phyloP scores from a whole-genome alignment of 495 filamentous ascomycete species.

The Aspergillus taichungensis region DNA sequence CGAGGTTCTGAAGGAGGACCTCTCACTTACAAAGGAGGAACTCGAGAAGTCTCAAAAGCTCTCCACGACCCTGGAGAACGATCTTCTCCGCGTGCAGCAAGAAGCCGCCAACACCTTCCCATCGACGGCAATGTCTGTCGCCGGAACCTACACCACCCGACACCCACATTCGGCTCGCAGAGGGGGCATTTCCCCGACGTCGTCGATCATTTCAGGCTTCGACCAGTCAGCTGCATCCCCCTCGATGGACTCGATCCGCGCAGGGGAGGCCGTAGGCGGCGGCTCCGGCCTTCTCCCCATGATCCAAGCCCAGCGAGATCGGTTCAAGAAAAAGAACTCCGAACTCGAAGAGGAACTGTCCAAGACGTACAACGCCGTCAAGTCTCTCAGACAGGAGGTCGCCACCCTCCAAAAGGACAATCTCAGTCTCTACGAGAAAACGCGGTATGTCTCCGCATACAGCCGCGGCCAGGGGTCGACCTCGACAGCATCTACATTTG shows the following conservation, averaged over 20 bases:
- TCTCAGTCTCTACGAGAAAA: slow-evolving; percentile 94
- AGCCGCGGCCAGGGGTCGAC: slow-evolving; percentile 54
- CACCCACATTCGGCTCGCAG: slow-evolving; percentile 69
- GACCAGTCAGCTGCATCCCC: slow-evolving; percentile 47
- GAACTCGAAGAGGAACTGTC: slow-evolving; percentile 89
- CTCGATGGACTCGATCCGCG: slow-evolving; percentile 49
- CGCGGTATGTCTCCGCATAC: slow-evolving; percentile 90
- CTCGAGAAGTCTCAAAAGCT: slow-evolving; percentile 77
- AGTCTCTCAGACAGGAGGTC: slow-evolving; percentile 83
- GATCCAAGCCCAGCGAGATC: slow-evolving; percentile 94
- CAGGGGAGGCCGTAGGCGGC: slow-evolving; percentile 66
- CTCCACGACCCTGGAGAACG: slow-evolving; percentile 84
- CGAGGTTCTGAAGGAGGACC: slow-evolving; percentile 69
- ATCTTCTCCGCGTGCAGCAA: slow-evolving; percentile 78
- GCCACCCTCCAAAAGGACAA: slow-evolving; percentile 93
- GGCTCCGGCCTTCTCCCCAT: slow-evolving; percentile 92
- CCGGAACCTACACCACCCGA: slow-evolving; percentile 81
- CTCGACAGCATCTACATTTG: slow-evolving; percentile 65
- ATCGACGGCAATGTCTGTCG: slow-evolving; percentile 79
- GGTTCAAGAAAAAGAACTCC: slow-evolving; percentile 92
- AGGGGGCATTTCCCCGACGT: slow-evolving; percentile 77
- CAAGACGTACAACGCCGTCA: slow-evolving; percentile 70
- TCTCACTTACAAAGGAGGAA: slow-evolving; percentile 75
- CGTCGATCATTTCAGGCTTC: slow-evolving; percentile 94
- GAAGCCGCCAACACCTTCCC: slow-evolving; percentile 77